Evolutionary conservation across 495 filamentous ascomycete genomes (phyloP), one percentile per base, ranked within the genome.

Genomic region (Penicillium arizonense): DNA sequence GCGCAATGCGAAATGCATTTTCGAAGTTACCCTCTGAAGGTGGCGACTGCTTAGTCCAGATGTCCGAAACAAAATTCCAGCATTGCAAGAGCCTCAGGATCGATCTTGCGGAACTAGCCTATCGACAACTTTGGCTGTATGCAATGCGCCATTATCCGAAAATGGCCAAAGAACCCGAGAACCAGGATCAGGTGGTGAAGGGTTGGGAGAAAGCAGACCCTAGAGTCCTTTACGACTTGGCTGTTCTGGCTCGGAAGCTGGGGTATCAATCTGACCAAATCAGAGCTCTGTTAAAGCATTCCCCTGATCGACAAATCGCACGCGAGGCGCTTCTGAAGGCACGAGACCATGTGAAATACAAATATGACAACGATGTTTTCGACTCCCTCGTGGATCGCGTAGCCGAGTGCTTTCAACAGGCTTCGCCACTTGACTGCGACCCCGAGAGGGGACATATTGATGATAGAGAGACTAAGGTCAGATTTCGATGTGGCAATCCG

Each of bases 311-410:
- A 35, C 36, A 32, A 30, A 40, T 50, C 14, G 36, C 47, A 14
- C 36, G 24, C 3, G 36, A 50, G n/a, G 47, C 28, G 8, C 47
- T 50, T 14, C 12, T 40, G 9, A 50, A 50, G 35, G 47, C 47
- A 2, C 21, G 36, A 4, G 21, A 30, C 7, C 23, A 20, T 5
- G 21, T 5, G 3, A 30, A 18, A 23, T 50, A 42, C 18, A 10
- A 12, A 16, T 50, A 50, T 33, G 23, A 50, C 38, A 7, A 3
- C 7, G 21, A 26, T 1, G 18, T 24, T 30, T 50, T 40, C 28
- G 47, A 50, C 30, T n/a, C 12, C n/a, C 18, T 50, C 10, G 33
- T 50, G 14, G 23, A 50, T 36, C 36, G 36, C 16, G n/a, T 50
- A 28, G 36, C 41, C 3, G 47, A 50, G 24, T 50, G 36, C 21